phyloP scores from a whole-genome alignment of 2,329 filamentous ascomycete genomes.

The Apiospora arundinis region DNA sequence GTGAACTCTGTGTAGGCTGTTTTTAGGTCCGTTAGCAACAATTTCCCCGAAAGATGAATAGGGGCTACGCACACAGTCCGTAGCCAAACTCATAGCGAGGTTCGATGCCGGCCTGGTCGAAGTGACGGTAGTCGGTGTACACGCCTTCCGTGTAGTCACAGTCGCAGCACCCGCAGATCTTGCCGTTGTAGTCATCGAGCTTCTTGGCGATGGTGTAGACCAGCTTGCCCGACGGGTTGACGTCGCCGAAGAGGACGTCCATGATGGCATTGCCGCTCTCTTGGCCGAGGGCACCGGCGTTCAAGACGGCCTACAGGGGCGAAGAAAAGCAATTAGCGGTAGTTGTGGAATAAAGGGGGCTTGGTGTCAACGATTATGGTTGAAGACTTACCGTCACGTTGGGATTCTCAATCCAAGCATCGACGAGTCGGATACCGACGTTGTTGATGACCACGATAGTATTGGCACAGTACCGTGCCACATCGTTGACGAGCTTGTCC shows the following conservation, averaged over 20 bases:
- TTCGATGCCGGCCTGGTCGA: slow-evolving; percentile 54
- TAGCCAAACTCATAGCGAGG: slow-evolving; percentile 62
- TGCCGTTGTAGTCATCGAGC: slow-evolving; percentile 55
- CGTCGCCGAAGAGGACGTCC: slow-evolving; percentile 65
- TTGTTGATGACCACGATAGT: slow-evolving; percentile 72
- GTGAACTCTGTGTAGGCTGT: background rate
- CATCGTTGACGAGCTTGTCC: slow-evolving; percentile 64
- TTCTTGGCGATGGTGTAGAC: slow-evolving; percentile 63
- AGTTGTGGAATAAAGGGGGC: too few species aligned
- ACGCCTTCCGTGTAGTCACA: slow-evolving; percentile 42
- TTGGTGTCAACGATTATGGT: too few species aligned
- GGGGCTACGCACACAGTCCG: slow-evolving; percentile 38
- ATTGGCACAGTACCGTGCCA: slow-evolving; percentile 67
- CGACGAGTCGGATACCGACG: slow-evolving; percentile 64
- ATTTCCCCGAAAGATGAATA: background rate
- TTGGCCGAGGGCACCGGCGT: slow-evolving; percentile 65
- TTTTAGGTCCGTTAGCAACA: background rate
- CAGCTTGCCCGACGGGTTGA: slow-evolving; percentile 64
- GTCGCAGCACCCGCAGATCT: slow-evolving; percentile 31
- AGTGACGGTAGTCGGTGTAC: slow-evolving; percentile 64
- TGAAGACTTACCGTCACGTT: slow-evolving; percentile 56
- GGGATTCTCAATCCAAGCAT: slow-evolving; percentile 60
- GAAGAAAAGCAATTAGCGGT: background rate
- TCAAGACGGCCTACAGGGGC: slow-evolving; percentile 55
- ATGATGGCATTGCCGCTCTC: slow-evolving; percentile 66